A percentile compares a stretch with the other conserved stretches of the same genome.
These are phyloP conservation scores for Malbranchea cinnamomea DNA, from an alignment of 2,329 filamentous ascomycete genomes.

Conservation along the genomic window DNA sequence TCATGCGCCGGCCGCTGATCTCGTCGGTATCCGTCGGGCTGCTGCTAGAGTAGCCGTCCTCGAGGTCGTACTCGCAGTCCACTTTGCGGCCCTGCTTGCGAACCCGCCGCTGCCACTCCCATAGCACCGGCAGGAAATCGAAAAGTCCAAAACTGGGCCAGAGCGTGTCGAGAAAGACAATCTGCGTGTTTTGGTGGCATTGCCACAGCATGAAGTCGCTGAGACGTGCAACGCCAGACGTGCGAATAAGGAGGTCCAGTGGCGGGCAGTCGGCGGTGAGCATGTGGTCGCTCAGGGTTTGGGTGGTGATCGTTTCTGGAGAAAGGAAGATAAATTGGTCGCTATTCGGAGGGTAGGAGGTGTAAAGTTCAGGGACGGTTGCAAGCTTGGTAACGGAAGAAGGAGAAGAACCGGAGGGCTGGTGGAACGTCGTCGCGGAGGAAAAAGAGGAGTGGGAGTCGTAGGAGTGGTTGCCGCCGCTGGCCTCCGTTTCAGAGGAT, in stretches of 20 bases:
- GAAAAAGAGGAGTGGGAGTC: conserved; percentile 25
- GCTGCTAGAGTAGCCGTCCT: conserved; percentile 1
- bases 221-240: conserved; percentile 79
- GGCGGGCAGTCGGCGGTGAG: conserved; percentile 78
- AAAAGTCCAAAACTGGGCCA: conserved; percentile 96
- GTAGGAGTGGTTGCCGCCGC: conserved; percentile 12
- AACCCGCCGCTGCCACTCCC: conserved; percentile 71
- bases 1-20: too few species aligned
- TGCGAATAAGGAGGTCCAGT: conserved; percentile 78
- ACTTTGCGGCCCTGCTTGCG: conserved; percentile 24
- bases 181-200: conserved; percentile 79
- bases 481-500: not conserved
- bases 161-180: conserved; percentile 79
- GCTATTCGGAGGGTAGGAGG: conserved; percentile 11
- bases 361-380: conserved; percentile 8
- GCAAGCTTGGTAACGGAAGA: conserved; percentile 15
- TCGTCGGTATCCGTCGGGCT: too few species aligned
- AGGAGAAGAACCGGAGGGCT: conserved; percentile 23
- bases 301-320: conserved; percentile 71
- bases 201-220: conserved; percentile 99
- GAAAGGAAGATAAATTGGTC: conserved; percentile 41
- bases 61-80: conserved; percentile 3
- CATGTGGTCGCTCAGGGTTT: conserved; percentile 71
- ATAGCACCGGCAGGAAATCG: conserved; percentile 78
- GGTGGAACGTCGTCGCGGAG: conserved; percentile 36